phyloP scores from a whole-genome alignment of 2,329 filamentous ascomycete genomes.

The Berkeleyomyces basicola region DNA sequence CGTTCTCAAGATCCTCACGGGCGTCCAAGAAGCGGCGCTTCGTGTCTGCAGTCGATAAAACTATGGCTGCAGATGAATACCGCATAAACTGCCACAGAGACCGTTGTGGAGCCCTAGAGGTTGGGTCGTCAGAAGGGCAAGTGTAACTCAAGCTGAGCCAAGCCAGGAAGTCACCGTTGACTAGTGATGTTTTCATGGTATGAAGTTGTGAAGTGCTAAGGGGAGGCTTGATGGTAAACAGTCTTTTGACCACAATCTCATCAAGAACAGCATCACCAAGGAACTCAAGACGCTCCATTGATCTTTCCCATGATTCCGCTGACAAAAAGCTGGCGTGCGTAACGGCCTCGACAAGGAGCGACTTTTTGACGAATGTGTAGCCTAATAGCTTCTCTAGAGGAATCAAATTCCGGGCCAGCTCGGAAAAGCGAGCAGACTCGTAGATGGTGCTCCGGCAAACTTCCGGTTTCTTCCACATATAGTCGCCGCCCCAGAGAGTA shows the following conservation, averaged over 20 bases:
- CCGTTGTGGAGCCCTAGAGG: not conserved
- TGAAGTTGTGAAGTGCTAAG: conserved; percentile 50
- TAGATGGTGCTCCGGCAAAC: conserved; percentile 29
- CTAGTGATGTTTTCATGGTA: conserved; percentile 54
- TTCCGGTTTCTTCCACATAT: conserved; percentile 34
- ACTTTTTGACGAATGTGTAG: conserved; percentile 52
- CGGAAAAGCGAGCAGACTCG: conserved; percentile 17
- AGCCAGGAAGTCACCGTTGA: conserved; percentile 65
- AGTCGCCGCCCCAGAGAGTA: conserved; percentile 38
- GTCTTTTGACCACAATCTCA: conserved; percentile 47
- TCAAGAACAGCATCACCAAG: conserved; percentile 78
- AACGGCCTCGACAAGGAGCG: conserved; percentile 58
- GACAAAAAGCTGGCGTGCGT: conserved; percentile 51
- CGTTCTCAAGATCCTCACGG: conserved; percentile 30
- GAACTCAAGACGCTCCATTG: conserved; percentile 66
- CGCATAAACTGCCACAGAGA: conserved; percentile 56
- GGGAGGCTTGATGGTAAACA: conserved; percentile 32
- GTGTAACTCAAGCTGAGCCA: conserved; percentile 31
- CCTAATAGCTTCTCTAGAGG: conserved; percentile 50
- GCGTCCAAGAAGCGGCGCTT: conserved; percentile 30
- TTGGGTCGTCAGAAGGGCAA: conserved; percentile 13
- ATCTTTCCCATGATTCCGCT: conserved; percentile 24
- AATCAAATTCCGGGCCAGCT: conserved; percentile 26
- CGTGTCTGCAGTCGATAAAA: conserved; percentile 19
- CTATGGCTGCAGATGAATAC: conserved; percentile 26